Evolutionary conservation across 306 rosid genomes (phyloP).

Genomic region (Citrullus mucosospermus): DNA sequence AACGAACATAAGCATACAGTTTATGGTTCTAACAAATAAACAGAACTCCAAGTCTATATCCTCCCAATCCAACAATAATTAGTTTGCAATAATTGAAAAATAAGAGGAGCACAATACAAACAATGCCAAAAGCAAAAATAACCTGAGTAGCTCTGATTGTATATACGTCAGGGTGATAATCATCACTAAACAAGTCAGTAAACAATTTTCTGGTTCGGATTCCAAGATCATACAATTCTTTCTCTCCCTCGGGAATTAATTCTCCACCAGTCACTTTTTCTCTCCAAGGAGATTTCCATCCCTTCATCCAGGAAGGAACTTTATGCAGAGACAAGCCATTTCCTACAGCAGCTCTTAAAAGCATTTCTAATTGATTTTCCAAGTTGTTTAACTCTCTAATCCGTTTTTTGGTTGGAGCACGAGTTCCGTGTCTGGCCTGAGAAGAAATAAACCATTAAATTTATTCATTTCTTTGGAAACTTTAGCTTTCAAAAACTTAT

Average conservation of each 20-base stretch:
- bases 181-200: slow-evolving; percentile 54
- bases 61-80: neutral
- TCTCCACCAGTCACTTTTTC: slow-evolving; percentile 71
- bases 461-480: neutral
- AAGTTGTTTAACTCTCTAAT: slow-evolving; percentile 44
- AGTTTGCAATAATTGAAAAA: neutral
- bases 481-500: neutral
- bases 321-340: slow-evolving; percentile 29
- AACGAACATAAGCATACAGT: neutral
- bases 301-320: slow-evolving; percentile 61
- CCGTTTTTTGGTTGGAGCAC: slow-evolving; percentile 77
- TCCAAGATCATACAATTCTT: slow-evolving; percentile 67
- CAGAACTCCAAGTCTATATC: neutral
- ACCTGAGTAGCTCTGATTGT: slow-evolving; percentile 70
- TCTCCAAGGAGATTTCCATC: slow-evolving; percentile 88
- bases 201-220: slow-evolving; percentile 53
- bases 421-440: slow-evolving; percentile 97
- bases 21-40: neutral
- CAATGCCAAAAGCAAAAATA: neutral
- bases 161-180: slow-evolving; percentile 75
- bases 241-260: slow-evolving; percentile 54
- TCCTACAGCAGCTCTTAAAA: slow-evolving; percentile 41
- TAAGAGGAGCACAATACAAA: slow-evolving; percentile 8
- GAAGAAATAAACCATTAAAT: slow-evolving; percentile 9
- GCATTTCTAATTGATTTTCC: slow-evolving; percentile 33